Conservation (phyloP, 495 filamentous ascomycete species). For the Geopyxis carbonaria region DNA sequence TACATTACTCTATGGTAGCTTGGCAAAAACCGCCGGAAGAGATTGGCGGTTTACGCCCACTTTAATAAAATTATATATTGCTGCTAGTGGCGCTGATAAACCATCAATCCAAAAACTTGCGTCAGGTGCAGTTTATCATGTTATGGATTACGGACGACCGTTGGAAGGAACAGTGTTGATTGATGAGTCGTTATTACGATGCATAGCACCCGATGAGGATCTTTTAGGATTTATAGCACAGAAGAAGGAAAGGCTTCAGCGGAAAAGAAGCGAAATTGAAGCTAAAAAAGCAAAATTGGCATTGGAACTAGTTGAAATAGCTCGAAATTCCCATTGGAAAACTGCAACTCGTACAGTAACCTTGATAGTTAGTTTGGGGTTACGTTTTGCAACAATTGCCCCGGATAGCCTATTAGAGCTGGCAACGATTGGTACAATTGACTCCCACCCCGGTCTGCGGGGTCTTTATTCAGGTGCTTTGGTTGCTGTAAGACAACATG, state of each 20-base stretch:
- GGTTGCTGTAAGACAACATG: conserved; percentile 30
- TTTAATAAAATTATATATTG: conserved; percentile 73
- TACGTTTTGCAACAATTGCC: conserved; percentile 76
- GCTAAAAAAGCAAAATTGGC: conserved; percentile 65
- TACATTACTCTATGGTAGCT: conserved; percentile 68
- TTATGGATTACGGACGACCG: conserved; percentile 79
- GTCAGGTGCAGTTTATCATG: conserved; percentile 57
- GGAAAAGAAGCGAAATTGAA: conserved; percentile 59
- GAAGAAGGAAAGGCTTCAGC: conserved; percentile 50
- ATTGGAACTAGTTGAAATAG: conserved; percentile 59
- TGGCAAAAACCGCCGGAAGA: conserved; percentile 69
- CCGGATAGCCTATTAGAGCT: conserved; percentile 66
- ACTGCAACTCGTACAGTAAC: conserved; percentile 74
- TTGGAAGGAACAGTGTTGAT: conserved; percentile 73
- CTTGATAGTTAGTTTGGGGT: conserved; percentile 71
- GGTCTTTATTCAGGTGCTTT: conserved; percentile 65
- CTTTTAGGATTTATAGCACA: conserved; percentile 45
- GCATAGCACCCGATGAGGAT: conserved; percentile 55
- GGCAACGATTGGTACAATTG: conserved; percentile 68
- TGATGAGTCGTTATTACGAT: conserved; percentile 52
- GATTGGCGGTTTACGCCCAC: conserved; percentile 87
- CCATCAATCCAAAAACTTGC: conserved; percentile 85
- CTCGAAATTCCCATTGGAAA: conserved; percentile 81
- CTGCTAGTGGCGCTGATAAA: conserved; percentile 77
- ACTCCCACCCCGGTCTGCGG: conserved; percentile 74